A percentile compares a stretch with the other conserved stretches of the same genome.
These are phyloP conservation scores for Rhododendron henanense DNA, from an alignment of 148 eudicot species.

Conservation along the genomic window DNA sequence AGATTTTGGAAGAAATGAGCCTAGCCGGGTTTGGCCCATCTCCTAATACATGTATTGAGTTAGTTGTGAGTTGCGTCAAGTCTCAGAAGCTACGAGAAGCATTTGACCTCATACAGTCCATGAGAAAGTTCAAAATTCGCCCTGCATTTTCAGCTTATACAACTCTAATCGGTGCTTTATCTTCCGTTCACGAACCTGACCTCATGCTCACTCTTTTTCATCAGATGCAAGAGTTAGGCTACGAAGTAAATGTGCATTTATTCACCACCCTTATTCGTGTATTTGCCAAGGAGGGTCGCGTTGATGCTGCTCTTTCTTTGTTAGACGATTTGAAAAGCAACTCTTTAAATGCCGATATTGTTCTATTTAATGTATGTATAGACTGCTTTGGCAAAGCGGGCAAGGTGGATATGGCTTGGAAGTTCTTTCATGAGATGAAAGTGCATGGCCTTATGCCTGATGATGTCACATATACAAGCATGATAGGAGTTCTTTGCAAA, in stretches of 20 bases:
- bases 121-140: conserved; percentile 82
- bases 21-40: conserved; percentile 80
- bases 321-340: conserved; percentile 86
- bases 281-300: conserved; percentile 73
- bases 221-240: conserved; percentile 94
- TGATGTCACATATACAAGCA: conserved; percentile 89
- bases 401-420: conserved; percentile 97
- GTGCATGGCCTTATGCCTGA: conserved; percentile 70
- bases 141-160: conserved; percentile 95
- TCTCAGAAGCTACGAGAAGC: conserved; percentile 56
- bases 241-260: conserved; percentile 77
- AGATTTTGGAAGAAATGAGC: conserved; percentile 91
- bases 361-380: conserved; percentile 85
- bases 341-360: conserved; percentile 65
- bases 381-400: conserved; percentile 94
- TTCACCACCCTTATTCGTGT: conserved; percentile 81
- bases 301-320: conserved; percentile 82
- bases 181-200: conserved; percentile 59
- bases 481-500: conserved; percentile 86
- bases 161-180: conserved; percentile 74
- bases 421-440: conserved; percentile 90
- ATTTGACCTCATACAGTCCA: conserved; percentile 45
- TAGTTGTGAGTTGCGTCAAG: conserved; percentile 58
- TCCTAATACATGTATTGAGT: conserved; percentile 53
- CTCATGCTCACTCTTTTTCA: conserved; percentile 72